Percentiles rank a stretch among this genome's conserved stretches.
phyloP scores from a whole-genome alignment of 148 eudicot species.

The Chenopodium berlandieri region DNA sequence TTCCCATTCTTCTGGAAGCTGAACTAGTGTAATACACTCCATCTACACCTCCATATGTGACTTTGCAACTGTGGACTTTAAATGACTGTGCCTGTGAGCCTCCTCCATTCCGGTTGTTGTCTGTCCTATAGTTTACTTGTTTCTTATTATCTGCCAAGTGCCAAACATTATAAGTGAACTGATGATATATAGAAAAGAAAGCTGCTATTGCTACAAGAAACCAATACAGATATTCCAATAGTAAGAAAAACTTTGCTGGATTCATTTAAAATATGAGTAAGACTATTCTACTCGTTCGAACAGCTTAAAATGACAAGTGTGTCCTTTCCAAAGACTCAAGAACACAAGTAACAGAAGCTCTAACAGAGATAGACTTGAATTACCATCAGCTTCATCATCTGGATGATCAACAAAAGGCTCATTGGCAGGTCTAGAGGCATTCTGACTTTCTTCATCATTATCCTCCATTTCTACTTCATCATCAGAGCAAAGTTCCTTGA shows the following conservation, averaged over 20 bases:
- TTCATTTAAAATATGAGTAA: too few relatives aligned
- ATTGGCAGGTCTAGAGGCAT: conserved; percentile 21
- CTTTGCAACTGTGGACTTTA: conserved; percentile 54
- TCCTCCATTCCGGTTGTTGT: conserved; percentile 28
- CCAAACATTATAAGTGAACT: conserved; percentile 1
- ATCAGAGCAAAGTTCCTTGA: conserved; percentile 59
- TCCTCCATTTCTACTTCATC: conserved; percentile 39
- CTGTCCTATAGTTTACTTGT: conserved; percentile 19
- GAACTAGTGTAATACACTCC: conserved; percentile 74
- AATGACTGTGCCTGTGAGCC: conserved; percentile 31
- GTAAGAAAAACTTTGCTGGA: not conserved
- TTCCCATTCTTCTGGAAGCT: conserved; percentile 53
- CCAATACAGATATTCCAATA: not conserved
- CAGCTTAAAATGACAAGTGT: too few relatives aligned
- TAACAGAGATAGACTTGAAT: not conserved
- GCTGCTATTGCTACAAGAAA: not conserved
- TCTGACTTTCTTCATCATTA: conserved; percentile 10
- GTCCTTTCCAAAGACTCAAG: not conserved
- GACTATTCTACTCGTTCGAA: too few relatives aligned
- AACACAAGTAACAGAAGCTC: not conserved
- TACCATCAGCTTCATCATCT: conserved; percentile 65
- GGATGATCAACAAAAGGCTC: conserved; percentile 78
- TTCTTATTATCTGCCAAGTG: conserved; percentile 38
- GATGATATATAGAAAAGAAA: not conserved
- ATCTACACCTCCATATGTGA: conserved; percentile 78